Conservation (phyloP, 768 basidiomycete species). For the Vararia minispora region DNA sequence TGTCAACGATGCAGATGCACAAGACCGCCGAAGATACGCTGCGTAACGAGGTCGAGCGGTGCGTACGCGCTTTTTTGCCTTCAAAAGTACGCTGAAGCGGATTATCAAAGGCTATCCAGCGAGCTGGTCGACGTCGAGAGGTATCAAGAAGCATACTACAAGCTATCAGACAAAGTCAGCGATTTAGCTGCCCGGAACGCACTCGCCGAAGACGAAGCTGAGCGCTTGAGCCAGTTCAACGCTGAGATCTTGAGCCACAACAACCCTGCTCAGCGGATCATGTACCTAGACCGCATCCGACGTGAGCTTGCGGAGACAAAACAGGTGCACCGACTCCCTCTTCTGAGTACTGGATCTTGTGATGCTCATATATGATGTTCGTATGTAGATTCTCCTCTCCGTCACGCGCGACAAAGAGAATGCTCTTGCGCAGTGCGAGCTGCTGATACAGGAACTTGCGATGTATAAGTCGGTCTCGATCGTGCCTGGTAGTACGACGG, state of each 20-base stretch:
- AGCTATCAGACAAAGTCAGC: slow-evolving; percentile 51
- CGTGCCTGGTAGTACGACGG: too few species aligned
- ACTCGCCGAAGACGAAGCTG: slow-evolving; percentile 72
- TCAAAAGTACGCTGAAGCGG: background rate
- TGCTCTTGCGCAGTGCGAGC: slow-evolving; percentile 18
- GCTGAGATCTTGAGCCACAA: slow-evolving; percentile 77
- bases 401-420: slow-evolving; percentile 23
- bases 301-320: slow-evolving; percentile 71
- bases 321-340: slow-evolving; percentile 34
- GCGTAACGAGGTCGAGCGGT: slow-evolving; percentile 60
- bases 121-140: slow-evolving; percentile 51
- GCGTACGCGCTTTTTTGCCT: slow-evolving; percentile 17
- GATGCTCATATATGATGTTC: background rate
- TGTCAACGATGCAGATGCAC: slow-evolving; percentile 38
- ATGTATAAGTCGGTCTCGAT: slow-evolving; percentile 25
- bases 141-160: slow-evolving; percentile 64
- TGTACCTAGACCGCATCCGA: slow-evolving; percentile 78
- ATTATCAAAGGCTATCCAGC: slow-evolving; percentile 26
- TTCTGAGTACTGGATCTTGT: background rate
- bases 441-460: slow-evolving; percentile 22
- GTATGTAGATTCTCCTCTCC: slow-evolving; percentile 22
- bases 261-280: slow-evolving; percentile 77
- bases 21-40: slow-evolving; percentile 60
- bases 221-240: slow-evolving; percentile 68
- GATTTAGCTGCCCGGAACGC: slow-evolving; percentile 58